These are phyloP conservation scores for Pontederia paniculata DNA, from an alignment of 176 grass and related monocot genomes.

Conservation along the genomic window DNA sequence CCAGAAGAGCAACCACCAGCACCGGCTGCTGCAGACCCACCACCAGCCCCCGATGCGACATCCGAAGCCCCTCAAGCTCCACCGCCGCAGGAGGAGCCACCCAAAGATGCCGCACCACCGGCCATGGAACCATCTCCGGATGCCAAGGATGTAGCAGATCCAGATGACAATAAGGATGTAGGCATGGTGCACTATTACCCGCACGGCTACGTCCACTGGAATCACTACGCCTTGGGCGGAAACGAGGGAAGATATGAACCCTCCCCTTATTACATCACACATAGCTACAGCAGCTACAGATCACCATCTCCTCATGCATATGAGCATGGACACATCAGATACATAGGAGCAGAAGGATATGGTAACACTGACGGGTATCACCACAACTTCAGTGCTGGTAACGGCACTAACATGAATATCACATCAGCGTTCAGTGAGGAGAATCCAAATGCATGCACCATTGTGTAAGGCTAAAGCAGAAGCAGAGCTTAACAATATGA, in stretches of 20 bases:
- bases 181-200: conserved; percentile 42
- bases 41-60: conserved; percentile 22
- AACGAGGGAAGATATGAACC: conserved; percentile 21
- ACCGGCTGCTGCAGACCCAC: conserved; percentile 4
- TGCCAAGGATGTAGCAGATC: conserved; percentile 5
- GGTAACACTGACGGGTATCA: conserved; percentile 19
- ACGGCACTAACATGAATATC: conserved; percentile 42
- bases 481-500: too few relatives aligned
- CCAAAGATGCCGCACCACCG: conserved; percentile 12
- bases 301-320: conserved; percentile 10
- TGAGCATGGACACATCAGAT: conserved; percentile 24
- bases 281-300: conserved; percentile 31
- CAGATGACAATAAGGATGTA: conserved; percentile 3
- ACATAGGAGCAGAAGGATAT: conserved; percentile 15
- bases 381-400: conserved; percentile 25
- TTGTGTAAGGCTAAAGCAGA: conserved; percentile 37
- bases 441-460: conserved; percentile 62
- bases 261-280: conserved; percentile 27
- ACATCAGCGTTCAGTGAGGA: conserved; percentile 69
- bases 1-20: conserved; percentile 13
- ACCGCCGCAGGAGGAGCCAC: conserved; percentile 4
- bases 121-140: neutral
- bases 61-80: conserved; percentile 13
- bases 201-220: conserved; percentile 8
- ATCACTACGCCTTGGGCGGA: conserved; percentile 20